phyloP scores from a whole-genome alignment of 164 flowering plant species.

The Kalanchoe fedtschenkoi region DNA sequence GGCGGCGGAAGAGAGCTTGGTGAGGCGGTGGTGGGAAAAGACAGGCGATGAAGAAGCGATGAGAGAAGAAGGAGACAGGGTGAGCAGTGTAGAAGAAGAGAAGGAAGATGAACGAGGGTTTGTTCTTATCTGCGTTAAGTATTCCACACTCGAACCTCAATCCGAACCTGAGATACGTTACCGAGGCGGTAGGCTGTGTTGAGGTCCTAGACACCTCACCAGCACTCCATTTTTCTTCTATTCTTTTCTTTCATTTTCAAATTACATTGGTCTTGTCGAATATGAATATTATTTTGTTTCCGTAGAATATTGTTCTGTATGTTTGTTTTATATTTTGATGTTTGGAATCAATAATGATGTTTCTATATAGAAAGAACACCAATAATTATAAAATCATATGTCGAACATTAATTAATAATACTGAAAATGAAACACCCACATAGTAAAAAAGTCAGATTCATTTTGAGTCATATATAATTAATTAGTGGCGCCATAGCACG shows the following conservation, averaged over 20 bases:
- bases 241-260: conserved; percentile 13
- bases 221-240: conserved; percentile 13
- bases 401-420: no score
- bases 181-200: conserved; percentile 24
- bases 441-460: no score
- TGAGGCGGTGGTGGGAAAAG: conserved; percentile 7
- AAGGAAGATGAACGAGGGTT: conserved; percentile 2
- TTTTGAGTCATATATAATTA: no score
- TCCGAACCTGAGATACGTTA: conserved; percentile 5
- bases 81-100: conserved; percentile 17
- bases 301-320: no score
- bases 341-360: no score
- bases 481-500: no score
- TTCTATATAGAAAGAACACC: no score
- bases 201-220: conserved; percentile 59
- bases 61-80: not conserved
- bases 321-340: no score
- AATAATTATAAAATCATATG: no score
- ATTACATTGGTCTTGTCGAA: conserved; percentile 15
- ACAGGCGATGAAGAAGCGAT: conserved; percentile 9
- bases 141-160: conserved; percentile 25
- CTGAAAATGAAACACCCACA: no score
- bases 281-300: conserved; percentile 1
- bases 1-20: conserved; percentile 1
- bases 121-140: conserved; percentile 52